A percentile compares a stretch with the other conserved stretches of the same genome.
phyloP scores from a whole-genome alignment of 441 rosid species.

The Macaranga tanarius region DNA sequence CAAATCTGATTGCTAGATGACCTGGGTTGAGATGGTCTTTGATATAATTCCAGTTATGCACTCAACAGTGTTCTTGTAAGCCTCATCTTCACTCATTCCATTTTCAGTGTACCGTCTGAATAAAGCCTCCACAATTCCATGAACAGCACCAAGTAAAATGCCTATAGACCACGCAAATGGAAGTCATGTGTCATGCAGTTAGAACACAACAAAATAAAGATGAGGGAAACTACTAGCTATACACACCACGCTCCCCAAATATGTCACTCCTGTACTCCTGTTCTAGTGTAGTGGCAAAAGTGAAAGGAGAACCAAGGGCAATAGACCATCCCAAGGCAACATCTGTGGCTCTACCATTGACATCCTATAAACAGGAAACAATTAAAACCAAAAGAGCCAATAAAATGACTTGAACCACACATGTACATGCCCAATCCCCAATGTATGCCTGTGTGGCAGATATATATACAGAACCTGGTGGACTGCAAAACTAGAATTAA shows the following conservation, averaged over 20 bases:
- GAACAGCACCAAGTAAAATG: conserved; percentile 93
- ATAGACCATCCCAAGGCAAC: conserved; percentile 97
- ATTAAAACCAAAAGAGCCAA: not conserved
- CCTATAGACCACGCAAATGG: conserved; percentile 34
- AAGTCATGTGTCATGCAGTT: not conserved
- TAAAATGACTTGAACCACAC: not conserved
- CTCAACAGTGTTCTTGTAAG: conserved; percentile 93
- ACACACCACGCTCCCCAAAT: conserved; percentile 89
- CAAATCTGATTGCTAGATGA: conserved; percentile 17
- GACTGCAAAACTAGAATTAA: conserved; percentile 88
- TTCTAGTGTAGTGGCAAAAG: conserved; percentile 92
- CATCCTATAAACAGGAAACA: conserved; percentile 49
- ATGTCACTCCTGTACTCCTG: conserved; percentile 98
- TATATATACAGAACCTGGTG: conserved; percentile 58
- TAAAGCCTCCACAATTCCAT: conserved; percentile 85
- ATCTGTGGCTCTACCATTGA: conserved; percentile 89
- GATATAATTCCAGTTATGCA: conserved; percentile 84
- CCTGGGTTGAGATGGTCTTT: conserved; percentile 82
- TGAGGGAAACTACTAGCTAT: not conserved
- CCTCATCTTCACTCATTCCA: conserved; percentile 76
- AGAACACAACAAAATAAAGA: not conserved
- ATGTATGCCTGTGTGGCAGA: not conserved
- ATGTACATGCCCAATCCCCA: not conserved
- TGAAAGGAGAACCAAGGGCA: conserved; percentile 95
- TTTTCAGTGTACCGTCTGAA: conserved; percentile 87